Percentiles rank a stretch among this genome's conserved stretches.
phyloP scores from a whole-genome alignment of 192 early-diverging fungal genomes.

The Coemansia nantahalensis region DNA sequence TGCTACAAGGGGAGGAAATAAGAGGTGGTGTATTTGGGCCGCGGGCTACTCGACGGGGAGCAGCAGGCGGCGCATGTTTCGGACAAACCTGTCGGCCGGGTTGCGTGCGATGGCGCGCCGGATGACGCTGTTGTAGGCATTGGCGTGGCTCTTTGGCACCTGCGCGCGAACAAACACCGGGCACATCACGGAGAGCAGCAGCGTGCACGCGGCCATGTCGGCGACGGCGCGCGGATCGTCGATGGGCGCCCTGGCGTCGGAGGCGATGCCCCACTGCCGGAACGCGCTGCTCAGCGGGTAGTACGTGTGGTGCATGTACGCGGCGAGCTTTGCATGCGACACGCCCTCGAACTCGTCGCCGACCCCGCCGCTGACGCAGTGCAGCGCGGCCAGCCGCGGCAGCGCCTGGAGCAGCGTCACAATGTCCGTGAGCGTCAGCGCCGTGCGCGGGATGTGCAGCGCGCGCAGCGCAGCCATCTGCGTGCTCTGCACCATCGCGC shows the following conservation, averaged over 20 bases:
- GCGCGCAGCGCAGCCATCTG: constrained; percentile 1
- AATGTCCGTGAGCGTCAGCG: constrained; percentile 6
- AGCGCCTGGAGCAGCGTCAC: background rate
- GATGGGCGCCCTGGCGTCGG: background rate
- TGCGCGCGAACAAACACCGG: constrained; percentile 1
- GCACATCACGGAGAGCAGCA: constrained; percentile 11
- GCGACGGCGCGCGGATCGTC: too few relatives aligned
- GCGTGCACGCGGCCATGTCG: constrained; percentile 5
- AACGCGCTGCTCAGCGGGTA: constrained; percentile 13
- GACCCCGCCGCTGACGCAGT: constrained; percentile 12
- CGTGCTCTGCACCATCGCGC: constrained; percentile 3
- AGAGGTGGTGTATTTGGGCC: too few relatives aligned
- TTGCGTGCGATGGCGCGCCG: constrained; percentile 5
- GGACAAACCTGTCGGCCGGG: too few relatives aligned
- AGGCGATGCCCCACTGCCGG: constrained; percentile 10
- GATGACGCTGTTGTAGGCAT: constrained; percentile 3
- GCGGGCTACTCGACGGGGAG: too few relatives aligned
- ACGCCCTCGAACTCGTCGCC: constrained; percentile 10
- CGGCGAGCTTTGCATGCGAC: constrained; percentile 1
- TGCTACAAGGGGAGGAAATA: too few relatives aligned
- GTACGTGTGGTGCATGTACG: constrained; percentile 12
- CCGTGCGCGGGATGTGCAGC: constrained; percentile 6
- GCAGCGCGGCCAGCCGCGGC: constrained; percentile 4
- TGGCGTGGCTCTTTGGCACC: background rate
- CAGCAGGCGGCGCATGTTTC: too few relatives aligned